Evolutionary conservation across 192 early-diverging fungal species (phyloP).

Genomic region (Coemansia sp.): DNA sequence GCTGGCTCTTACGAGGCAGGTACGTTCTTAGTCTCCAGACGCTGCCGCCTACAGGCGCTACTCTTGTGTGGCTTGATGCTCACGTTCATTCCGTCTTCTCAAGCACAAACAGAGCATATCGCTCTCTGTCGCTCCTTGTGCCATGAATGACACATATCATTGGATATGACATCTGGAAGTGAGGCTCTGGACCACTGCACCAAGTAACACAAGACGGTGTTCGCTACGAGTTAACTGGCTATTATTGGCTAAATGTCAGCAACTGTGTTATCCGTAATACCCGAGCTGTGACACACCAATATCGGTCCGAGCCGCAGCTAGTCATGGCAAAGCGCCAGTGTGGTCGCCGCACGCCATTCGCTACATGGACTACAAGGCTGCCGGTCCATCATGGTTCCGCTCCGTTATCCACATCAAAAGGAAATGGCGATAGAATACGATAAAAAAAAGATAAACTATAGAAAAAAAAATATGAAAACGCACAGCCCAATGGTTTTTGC

Average conservation of each 20-base stretch:
- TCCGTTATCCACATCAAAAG: background rate
- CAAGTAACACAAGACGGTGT: background rate
- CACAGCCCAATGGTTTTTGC: background rate
- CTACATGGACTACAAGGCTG: background rate
- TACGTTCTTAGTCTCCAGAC: background rate
- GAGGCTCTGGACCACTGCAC: slow-evolving; percentile 2
- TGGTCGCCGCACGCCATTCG: background rate
- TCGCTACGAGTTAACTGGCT: background rate
- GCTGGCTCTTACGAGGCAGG: background rate
- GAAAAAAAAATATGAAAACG: background rate
- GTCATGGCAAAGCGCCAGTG: background rate
- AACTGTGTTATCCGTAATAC: background rate
- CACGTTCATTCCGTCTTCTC: background rate
- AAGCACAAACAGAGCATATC: background rate
- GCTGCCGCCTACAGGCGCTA: background rate
- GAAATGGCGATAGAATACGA: background rate
- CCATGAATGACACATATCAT: background rate
- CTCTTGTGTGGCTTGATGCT: background rate
- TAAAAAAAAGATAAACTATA: background rate
- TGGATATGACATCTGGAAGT: background rate
- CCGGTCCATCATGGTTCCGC: background rate
- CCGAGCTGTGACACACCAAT: slow-evolving; percentile 1
- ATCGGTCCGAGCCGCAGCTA: background rate
- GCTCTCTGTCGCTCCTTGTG: background rate
- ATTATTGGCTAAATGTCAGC: slow-evolving; percentile 5